phyloP scores from a whole-genome alignment of 2,329 filamentous ascomycete species.

The Aspergillus awamori region DNA sequence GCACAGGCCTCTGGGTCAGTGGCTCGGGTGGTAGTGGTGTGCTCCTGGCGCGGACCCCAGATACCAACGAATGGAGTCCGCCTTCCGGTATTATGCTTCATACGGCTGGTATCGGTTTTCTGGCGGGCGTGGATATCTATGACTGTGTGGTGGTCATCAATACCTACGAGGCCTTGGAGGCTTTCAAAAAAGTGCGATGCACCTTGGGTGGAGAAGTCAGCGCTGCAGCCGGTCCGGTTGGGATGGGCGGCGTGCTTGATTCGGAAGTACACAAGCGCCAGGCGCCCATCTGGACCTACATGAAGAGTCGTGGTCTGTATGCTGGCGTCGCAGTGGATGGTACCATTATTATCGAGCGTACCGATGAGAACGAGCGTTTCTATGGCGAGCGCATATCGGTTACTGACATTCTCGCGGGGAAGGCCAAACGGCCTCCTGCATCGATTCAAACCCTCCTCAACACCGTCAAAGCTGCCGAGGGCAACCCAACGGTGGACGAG shows the following conservation, averaged over 20 bases:
- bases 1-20: constrained; percentile 86
- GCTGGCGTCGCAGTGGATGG: constrained; percentile 86
- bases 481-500: constrained; percentile 73
- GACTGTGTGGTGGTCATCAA: constrained; percentile 95
- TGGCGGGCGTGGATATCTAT: constrained; percentile 91
- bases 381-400: constrained; percentile 70
- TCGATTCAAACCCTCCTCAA: constrained; percentile 69
- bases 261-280: constrained; percentile 68
- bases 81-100: constrained; percentile 90
- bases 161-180: constrained; percentile 78
- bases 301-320: constrained; percentile 88
- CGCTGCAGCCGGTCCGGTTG: constrained; percentile 74
- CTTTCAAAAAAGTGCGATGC: constrained; percentile 76
- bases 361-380: constrained; percentile 85
- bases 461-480: constrained; percentile 86
- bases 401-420: constrained; percentile 65
- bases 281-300: constrained; percentile 77
- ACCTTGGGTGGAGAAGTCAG: constrained; percentile 82
- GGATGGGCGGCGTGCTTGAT: constrained; percentile 74
- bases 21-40: constrained; percentile 89
- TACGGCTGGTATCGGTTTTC: constrained; percentile 83
- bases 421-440: constrained; percentile 59
- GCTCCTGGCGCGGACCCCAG: constrained; percentile 73
- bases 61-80: constrained; percentile 87
- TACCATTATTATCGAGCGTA: constrained; percentile 80